Evolutionary conservation across 2,329 filamentous ascomycete genomes (phyloP), one percentile per base, ranked within the genome.

Genomic region (Ilyonectria destructans): DNA sequence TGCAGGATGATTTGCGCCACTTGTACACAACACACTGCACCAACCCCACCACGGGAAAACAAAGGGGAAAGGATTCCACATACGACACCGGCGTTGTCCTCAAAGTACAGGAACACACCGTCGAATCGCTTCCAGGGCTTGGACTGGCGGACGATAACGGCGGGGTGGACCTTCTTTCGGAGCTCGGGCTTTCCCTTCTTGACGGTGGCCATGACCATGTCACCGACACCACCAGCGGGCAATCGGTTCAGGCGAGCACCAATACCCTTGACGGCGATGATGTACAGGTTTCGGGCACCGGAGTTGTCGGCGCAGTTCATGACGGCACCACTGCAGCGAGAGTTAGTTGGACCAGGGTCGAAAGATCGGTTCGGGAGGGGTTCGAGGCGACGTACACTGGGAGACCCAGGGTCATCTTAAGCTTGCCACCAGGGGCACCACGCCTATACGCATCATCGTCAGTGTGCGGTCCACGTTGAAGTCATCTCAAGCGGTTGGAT

Each of bases 281-380:
- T 98, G 94, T 98, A 99, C 77, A 99, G 90, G 89, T 98, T 98
- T 80, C 95, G 95, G 82, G 96, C 96, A 82, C 96, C 96, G 71
- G 95, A 98, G 94, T 98, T 98, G 91, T 99, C 96, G 85, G 92
- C 94, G 92, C 96, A 99, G 91, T 99, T 99, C 94, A 99, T 97
- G 87, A 98, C 96, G 84, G 96, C 96, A 87, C 96, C 96, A 85
- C 95, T 98, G 69, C 77, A 66, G 37, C 35, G 59, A n/a, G 60
- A 73, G 71, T 76, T 70, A 75, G 73, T 67, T 69, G 37, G 40
- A 65, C 66, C 19, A 59, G 59, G 59, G 62, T 65, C 56, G 58
- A 58, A 57, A 57, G 21, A 58, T 65, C 60, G 68, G 61, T 56
- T 45, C 57, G 52, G 21, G 7, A 43, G 55, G 26, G 31, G 17